Base-by-base conservation (phyloP, 225 moss, liverwort and hornwort genomes). In the Antitrichia curtipendula region DNA sequence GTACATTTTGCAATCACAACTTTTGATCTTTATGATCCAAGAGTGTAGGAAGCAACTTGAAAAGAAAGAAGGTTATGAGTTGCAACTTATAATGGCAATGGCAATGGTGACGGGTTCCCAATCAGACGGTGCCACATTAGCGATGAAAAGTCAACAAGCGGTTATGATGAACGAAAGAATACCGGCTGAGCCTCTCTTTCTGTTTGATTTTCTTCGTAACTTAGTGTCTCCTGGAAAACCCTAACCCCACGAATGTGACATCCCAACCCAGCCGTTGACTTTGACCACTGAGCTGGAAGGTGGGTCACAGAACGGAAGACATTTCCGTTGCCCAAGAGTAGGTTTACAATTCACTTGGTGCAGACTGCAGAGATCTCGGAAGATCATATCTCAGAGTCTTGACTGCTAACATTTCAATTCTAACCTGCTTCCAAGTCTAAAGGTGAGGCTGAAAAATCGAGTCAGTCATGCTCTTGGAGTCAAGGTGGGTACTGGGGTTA, bases 281-380 rank as follows among this genome's bases (percentile, higher is more conserved):
- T 90, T 79, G 88, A 88, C 89, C 52, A 21, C 31, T 79, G 79
- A n/a, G 41, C 81, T 49, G 90, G 91, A 88, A 88, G 91, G 90
- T 91, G 86, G 82, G 83, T 88, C 91, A 88, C 91, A 83, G 34
- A 86, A 75, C 68, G 23, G 54, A 79, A 88, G 85, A 38, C 81
- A 71, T 73, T 85, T 80, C 59, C 54, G 18, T 60, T 34, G 81
- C 70, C 75, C 38, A 22, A 61, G 88, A 90, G 91, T 91, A 91
- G 91, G 91, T 91, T 91, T 86, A 49, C 91, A 83, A 50, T 90
- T 68, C 91, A 68, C 88, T 88, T 83, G 90, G 90, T 88, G 90
- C 91, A 91, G 91, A 83, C 88, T 88, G 90, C 91, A 91, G 91
- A 83, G 86, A 91, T 91, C 91, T 90, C 17, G 15, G n/a, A 54